Evolutionary conservation across 768 basidiomycete genomes (phyloP), one percentile per base, ranked within the genome.

Genomic region (Boletus rubropictus): DNA sequence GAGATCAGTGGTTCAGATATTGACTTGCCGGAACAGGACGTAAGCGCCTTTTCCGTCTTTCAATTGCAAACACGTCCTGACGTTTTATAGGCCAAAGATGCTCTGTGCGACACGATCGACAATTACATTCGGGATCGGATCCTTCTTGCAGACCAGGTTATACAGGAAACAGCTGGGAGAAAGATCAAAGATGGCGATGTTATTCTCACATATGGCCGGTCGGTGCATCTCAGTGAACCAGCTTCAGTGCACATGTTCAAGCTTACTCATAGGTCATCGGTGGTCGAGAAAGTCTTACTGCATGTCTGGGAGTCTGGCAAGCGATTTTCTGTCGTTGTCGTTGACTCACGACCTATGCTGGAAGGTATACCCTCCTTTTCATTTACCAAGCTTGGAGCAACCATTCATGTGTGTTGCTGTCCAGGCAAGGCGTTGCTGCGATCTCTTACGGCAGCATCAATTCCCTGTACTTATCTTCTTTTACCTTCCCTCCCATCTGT

Each of bases 171-270:
- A 43, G 91, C 93, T 0, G 81, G 83, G 39, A 88, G 84, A 59
- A 98, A 98, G 72, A 97, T 99, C 60, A 89, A 90, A 56, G 82
- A 96, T 54, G 91, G 88, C 7, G 93, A 96, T 68, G 84, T 89
- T 27, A 82, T 99, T 43, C 72, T 99, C 35, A 94, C 93, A 12
- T 99, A 89, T 68, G 93, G 93, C 21, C 80, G 92, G 92, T 91
- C 53, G 14, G 72, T 53, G 5, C 20, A 44, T 32, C 17, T 38
- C 27, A 32, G 33, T 9, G 28, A 44, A 22, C 15, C 5, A 32
- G 27, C n/a, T 11, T 7, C 15, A 3, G n/a, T 32, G 37, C 48
- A 38, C 37, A 35, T 46, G 28, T 29, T 49, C 27, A 38, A 35
- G 46, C 7, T 15, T 40, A 35, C 21, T 54, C 42, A 12, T 33